Evolutionary conservation across 2,329 filamentous ascomycete species (phyloP).

Genomic region (Penicillium janthinellum): DNA sequence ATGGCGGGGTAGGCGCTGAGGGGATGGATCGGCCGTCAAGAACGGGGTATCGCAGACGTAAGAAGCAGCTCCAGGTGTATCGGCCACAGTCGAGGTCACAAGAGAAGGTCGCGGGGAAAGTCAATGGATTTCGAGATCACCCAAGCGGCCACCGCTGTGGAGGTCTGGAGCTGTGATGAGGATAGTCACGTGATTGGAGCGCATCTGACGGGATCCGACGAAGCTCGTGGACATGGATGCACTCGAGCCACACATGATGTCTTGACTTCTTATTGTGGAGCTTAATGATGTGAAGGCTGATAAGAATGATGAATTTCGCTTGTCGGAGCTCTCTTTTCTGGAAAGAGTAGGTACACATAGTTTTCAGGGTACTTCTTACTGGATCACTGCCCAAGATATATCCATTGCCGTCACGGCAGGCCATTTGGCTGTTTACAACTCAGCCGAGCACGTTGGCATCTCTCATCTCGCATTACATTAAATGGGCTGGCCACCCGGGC

Average conservation of each 20-base stretch:
- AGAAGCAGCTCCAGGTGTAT: not conserved
- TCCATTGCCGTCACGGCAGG: no score
- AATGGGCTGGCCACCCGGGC: slow-evolving; percentile 11
- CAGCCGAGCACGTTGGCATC: slow-evolving; percentile 3
- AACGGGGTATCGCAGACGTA: not conserved
- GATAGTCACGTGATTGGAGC: slow-evolving; percentile 6
- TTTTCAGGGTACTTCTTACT: no score
- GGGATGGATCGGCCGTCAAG: slow-evolving; percentile 1
- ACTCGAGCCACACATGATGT: not conserved
- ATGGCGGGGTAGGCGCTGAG: slow-evolving; percentile 22
- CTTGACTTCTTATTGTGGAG: no score
- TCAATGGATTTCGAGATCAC: not conserved
- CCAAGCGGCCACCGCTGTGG: not conserved
- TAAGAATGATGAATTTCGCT: no score
- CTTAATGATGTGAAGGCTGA: no score
- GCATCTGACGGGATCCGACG: not conserved
- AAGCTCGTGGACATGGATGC: not conserved
- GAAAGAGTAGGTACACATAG: no score
- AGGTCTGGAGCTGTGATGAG: slow-evolving; percentile 1
- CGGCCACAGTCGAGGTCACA: not conserved
- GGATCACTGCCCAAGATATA: no score
- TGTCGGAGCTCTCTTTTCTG: no score
- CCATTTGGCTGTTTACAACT: not conserved
- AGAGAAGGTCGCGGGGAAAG: not conserved
- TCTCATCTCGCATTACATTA: slow-evolving; percentile 21